These are phyloP conservation scores for Corchorus olitorius DNA, from an alignment of 345 rosid species.

Conservation along the genomic window DNA sequence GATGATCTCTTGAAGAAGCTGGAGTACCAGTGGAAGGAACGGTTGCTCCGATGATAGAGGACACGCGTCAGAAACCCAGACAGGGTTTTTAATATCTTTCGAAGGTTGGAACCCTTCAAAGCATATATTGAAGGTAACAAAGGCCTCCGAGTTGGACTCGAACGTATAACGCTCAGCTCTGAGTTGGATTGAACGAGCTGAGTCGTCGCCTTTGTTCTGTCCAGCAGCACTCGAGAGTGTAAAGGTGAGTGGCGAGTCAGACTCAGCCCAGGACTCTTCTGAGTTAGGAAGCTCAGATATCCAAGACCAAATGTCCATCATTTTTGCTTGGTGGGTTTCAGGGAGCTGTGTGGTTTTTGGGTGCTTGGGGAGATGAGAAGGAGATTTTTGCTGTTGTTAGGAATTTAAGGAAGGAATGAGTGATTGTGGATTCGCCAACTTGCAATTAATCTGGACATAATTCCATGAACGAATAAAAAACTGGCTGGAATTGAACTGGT, in stretches of 20 bases:
- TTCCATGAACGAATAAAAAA: conserved; percentile 27
- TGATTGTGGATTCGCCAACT: conserved; percentile 45
- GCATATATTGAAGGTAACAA: conserved; percentile 46
- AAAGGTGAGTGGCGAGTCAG: conserved; percentile 34
- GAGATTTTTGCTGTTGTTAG: conserved; percentile 10
- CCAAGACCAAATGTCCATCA: conserved; percentile 86
- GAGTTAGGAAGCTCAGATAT: conserved; percentile 55
- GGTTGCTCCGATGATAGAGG: conserved; percentile 66
- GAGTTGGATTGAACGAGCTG: conserved; percentile 53
- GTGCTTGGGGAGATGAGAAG: conserved; percentile 15
- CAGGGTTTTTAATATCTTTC: conserved; percentile 24
- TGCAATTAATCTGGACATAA: conserved; percentile 25
- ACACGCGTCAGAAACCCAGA: conserved; percentile 82
- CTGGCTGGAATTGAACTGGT: conserved; percentile 15
- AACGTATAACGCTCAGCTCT: conserved; percentile 44
- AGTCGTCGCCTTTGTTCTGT: neutral
- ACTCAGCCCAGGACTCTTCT: conserved; percentile 29
- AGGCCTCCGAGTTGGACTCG: conserved; percentile 31
- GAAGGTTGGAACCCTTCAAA: conserved; percentile 44
- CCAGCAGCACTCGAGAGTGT: conserved; percentile 40
- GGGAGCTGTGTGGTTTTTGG: neutral
- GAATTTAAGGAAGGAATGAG: conserved; percentile 46
- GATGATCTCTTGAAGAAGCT: conserved; percentile 74
- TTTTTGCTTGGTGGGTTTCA: conserved; percentile 14
- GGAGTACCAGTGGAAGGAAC: conserved; percentile 70